Evolutionary conservation across 352 stramenopile genomes (phyloP), one percentile per base, ranked within the genome.

Genomic region (Phytophthora cactorum): DNA sequence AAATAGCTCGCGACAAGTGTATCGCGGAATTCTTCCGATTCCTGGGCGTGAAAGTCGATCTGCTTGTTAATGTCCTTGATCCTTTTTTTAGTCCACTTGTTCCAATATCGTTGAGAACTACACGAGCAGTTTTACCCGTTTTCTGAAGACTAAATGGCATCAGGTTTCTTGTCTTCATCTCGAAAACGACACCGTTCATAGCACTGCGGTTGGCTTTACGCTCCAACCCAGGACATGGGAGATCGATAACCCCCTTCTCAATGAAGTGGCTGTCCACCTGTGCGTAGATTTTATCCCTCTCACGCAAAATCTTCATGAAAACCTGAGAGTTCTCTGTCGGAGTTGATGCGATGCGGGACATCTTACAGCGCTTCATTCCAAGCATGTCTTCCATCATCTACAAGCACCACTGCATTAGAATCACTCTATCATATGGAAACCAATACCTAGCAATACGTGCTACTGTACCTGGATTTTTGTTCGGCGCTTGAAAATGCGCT

Each of bases 401-500:
- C 1, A 17, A 7, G 7, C 56, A 14, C 47, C 6, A 14, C 31
- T 10, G 1, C 31, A 36, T 43, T 8, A 36, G n/a, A 22, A 12
- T 4, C 32, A 22, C 10, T 27, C 22, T 5, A 28, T 36, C 8
- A 31, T 12, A n/a, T 4, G 5, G 10, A 11, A 49, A n/a, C 4
- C 15, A 39, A 15, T 49, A 46, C n/a, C 1, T 22, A 22, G 17
- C 17, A 22, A 22, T 1, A 11, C 34, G 22, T 14, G 15, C 10
- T 31, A 1, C 54, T 31, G 25, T 61, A 76, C 59, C 46, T 77
- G 57, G 50, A 68, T 72, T 52, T 71, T 73, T 0, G 52, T 65
- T 32, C 68, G 70, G 0, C 70, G 70, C 27, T 70, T 72, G 10
- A 78, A 46, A 44, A 72, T 72, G 10, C 70, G 66, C 39, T 74